phyloP scores from a whole-genome alignment of 306 rosid species.

The Luffa acutangula region DNA sequence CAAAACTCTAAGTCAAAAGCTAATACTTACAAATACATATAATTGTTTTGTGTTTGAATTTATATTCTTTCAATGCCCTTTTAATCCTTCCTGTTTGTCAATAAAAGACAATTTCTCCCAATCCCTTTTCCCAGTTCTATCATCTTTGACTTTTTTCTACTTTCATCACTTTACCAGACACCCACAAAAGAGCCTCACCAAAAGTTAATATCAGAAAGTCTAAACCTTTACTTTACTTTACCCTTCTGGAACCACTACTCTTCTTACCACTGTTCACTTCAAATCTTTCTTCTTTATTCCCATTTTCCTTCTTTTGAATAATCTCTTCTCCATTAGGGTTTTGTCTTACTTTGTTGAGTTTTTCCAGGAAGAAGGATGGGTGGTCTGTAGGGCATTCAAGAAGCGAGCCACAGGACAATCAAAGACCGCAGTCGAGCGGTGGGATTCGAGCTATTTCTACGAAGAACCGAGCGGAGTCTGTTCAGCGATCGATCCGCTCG shows the following conservation, averaged over 20 bases:
- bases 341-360: not conserved
- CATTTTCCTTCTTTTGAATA: not conserved
- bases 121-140: constrained; percentile 10
- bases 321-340: not conserved
- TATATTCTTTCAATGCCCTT: not conserved
- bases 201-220: not conserved
- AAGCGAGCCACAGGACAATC: constrained; percentile 48
- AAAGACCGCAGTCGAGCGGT: constrained; percentile 40
- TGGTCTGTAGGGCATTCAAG: constrained; percentile 95
- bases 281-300: not conserved
- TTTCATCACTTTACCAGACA: constrained; percentile 27
- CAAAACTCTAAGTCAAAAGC: constrained; percentile 60
- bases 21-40: constrained; percentile 27
- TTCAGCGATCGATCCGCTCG: constrained; percentile 42
- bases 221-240: not conserved
- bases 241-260: not conserved
- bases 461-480: constrained; percentile 44
- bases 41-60: constrained; percentile 19
- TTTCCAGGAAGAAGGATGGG: constrained; percentile 98
- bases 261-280: not conserved
- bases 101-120: not conserved
- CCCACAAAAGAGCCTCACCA: not conserved
- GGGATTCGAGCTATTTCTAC: constrained; percentile 58
- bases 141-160: constrained; percentile 22
- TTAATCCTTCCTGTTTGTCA: not conserved